A percentile compares a stretch with the other conserved stretches of the same genome.
Conservation (phyloP, 2,329 filamentous ascomycete species). For the Rhinocladiella mackenziei region DNA sequence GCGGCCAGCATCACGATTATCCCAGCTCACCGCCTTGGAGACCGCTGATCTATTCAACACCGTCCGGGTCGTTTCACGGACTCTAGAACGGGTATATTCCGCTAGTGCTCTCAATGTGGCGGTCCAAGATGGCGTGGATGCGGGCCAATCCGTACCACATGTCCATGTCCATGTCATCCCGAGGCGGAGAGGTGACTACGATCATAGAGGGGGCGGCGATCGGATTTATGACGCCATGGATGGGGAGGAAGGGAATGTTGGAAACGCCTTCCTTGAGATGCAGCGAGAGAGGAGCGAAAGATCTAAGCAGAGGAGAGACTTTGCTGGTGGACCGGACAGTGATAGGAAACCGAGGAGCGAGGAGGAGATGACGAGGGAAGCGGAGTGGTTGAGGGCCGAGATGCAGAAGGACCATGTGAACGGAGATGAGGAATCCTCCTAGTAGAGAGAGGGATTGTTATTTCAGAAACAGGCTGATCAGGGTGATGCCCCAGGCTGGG, state of each 20-base stretch:
- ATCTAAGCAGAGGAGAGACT: conserved; percentile 39
- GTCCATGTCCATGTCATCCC: conserved; percentile 92
- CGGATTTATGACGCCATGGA: conserved; percentile 80
- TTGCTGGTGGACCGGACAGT: conserved; percentile 61
- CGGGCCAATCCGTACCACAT: conserved; percentile 91
- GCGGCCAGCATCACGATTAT: conserved; percentile 64
- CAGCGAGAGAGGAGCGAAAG: conserved; percentile 30
- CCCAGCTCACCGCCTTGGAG: conserved; percentile 68
- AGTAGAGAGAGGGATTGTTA: conserved; percentile 4
- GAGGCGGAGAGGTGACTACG: conserved; percentile 56
- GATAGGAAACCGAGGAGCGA: conserved; percentile 65
- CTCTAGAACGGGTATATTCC: conserved; percentile 60
- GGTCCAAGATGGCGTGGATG: conserved; percentile 85
- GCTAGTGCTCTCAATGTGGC: conserved; percentile 85
- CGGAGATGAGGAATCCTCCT: conserved; percentile 13
- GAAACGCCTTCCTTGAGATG: conserved; percentile 61
- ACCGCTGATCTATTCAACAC: conserved; percentile 82
- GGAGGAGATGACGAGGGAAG: conserved; percentile 78
- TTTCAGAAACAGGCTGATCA: too few relatives aligned
- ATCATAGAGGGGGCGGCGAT: conserved; percentile 59
- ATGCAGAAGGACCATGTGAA: conserved; percentile 43
- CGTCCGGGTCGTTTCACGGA: conserved; percentile 74
- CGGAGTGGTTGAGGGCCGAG: conserved; percentile 59
- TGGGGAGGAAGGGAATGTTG: conserved; percentile 78
- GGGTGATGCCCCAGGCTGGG: too few relatives aligned